Conservation (phyloP, 1,284 basidiomycete species). For the Neonothopanus nambi region DNA sequence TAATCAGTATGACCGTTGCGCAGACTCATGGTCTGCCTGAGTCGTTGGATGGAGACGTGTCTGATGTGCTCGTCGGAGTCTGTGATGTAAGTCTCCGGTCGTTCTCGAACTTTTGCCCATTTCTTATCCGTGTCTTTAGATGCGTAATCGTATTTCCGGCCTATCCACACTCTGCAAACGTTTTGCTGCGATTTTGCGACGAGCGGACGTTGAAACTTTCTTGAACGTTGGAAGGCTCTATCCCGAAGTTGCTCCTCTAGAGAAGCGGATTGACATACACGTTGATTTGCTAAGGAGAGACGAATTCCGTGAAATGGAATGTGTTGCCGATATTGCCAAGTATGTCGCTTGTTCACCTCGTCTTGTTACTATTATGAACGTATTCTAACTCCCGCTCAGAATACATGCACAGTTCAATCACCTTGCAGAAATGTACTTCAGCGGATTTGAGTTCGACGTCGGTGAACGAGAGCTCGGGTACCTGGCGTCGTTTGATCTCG, state of each 20-base stretch:
- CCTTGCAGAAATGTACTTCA: slow-evolving; percentile 83
- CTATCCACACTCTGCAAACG: slow-evolving; percentile 84
- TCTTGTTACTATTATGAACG: not conserved
- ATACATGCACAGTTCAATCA: slow-evolving; percentile 91
- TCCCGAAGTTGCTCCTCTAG: slow-evolving; percentile 83
- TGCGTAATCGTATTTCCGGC: slow-evolving; percentile 78
- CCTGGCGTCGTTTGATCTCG: slow-evolving; percentile 79
- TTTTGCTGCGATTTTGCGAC: slow-evolving; percentile 78
- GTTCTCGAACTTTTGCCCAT: not conserved
- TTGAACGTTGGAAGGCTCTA: slow-evolving; percentile 82
- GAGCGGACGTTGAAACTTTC: slow-evolving; percentile 82
- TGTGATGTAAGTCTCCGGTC: slow-evolving; percentile 69
- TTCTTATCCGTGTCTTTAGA: slow-evolving; percentile 40
- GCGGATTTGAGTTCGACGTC: slow-evolving; percentile 71
- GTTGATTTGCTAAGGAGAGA: slow-evolving; percentile 82
- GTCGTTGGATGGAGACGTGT: slow-evolving; percentile 75
- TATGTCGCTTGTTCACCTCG: slow-evolving; percentile 37
- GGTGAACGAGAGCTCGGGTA: slow-evolving; percentile 89
- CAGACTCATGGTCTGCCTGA: slow-evolving; percentile 83
- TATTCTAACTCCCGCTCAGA: slow-evolving; percentile 39
- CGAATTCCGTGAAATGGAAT: slow-evolving; percentile 91
- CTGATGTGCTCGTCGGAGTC: slow-evolving; percentile 82
- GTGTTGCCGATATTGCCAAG: slow-evolving; percentile 87
- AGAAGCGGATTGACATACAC: slow-evolving; percentile 91
- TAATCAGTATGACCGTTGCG: slow-evolving; percentile 80